Percentiles rank a stretch among this genome's conserved stretches.
These are phyloP conservation scores for Trichoderma endophyticum DNA, from an alignment of 2,329 filamentous ascomycete genomes.

Conservation along the genomic window DNA sequence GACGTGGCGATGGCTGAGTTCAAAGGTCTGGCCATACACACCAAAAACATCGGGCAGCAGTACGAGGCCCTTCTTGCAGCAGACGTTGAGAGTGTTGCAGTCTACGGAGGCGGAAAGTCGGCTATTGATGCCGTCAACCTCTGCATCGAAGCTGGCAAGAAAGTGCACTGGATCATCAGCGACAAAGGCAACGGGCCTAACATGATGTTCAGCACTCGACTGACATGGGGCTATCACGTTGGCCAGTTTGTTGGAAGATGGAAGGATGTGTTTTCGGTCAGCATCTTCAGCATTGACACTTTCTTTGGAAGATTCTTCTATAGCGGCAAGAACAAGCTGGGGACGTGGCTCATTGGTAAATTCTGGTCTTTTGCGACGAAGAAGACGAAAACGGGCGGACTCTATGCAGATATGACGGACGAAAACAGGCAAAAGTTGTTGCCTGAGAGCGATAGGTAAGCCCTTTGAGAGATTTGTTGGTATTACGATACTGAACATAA, in stretches of 20 bases:
- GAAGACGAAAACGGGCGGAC: neutral
- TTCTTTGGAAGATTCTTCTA: neutral
- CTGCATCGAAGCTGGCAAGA: slow-evolving; percentile 1
- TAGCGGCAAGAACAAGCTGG: neutral
- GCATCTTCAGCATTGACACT: neutral
- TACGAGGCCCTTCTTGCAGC: neutral
- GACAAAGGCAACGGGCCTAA: slow-evolving; percentile 1
- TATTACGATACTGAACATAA: neutral
- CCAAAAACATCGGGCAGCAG: neutral
- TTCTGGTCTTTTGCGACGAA: slow-evolving; percentile 1
- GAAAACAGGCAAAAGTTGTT: neutral
- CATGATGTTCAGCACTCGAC: neutral
- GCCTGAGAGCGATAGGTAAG: neutral
- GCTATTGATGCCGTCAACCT: neutral
- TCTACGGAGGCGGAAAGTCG: slow-evolving; percentile 3
- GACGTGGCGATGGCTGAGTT: neutral
- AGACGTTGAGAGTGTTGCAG: neutral
- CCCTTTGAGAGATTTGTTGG: neutral
- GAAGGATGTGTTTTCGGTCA: slow-evolving; percentile 2
- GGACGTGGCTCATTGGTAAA: slow-evolving; percentile 2
- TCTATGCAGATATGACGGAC: neutral
- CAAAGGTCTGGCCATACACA: neutral
- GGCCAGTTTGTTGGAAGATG: slow-evolving; percentile 1
- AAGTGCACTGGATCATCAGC: slow-evolving; percentile 2
- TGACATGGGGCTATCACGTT: neutral